These are phyloP conservation scores for Pseudogymnoascus sp. DNA, from an alignment of 2,329 filamentous ascomycete genomes.

Conservation along the genomic window DNA sequence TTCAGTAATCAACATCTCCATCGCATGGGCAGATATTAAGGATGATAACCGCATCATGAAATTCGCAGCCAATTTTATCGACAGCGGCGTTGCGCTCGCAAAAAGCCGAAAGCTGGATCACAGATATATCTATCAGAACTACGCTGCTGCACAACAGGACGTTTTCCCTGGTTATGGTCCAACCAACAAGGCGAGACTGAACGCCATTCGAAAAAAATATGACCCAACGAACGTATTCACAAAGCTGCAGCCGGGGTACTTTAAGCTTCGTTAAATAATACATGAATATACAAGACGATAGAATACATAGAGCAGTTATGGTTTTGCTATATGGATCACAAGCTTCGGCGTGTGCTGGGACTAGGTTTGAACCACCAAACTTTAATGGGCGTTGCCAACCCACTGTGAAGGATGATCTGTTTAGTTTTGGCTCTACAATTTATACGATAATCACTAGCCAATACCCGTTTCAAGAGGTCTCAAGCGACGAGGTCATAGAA, in stretches of 20 bases:
- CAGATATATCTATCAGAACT: slow-evolving; percentile 33
- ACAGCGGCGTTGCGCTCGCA: background rate
- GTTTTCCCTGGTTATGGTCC: slow-evolving; percentile 33
- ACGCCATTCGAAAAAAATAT: slow-evolving; percentile 22
- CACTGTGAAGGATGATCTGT: slow-evolving; percentile 29
- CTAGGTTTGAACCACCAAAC: slow-evolving; percentile 25
- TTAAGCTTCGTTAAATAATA: background rate
- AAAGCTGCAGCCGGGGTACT: slow-evolving; percentile 21
- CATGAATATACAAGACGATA: background rate
- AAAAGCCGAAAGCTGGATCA: slow-evolving; percentile 9
- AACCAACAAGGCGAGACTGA: slow-evolving; percentile 27
- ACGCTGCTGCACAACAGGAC: slow-evolving; percentile 32
- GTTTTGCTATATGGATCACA: slow-evolving; percentile 17
- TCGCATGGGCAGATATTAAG: background rate
- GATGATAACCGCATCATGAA: background rate
- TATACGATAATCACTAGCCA: slow-evolving; percentile 32
- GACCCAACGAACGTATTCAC: slow-evolving; percentile 27
- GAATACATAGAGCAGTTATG: background rate
- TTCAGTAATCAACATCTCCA: background rate
- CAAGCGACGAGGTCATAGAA: slow-evolving; percentile 28
- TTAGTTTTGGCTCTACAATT: slow-evolving; percentile 32
- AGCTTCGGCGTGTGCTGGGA: slow-evolving; percentile 21
- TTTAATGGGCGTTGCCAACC: slow-evolving; percentile 26
- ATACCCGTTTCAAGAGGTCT: slow-evolving; percentile 29
- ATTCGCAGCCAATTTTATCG: background rate